Evolutionary conservation across 148 eudicot genomes (phyloP), one percentile per base, ranked within the genome.

Genomic region (Suaeda aralocaspica): DNA sequence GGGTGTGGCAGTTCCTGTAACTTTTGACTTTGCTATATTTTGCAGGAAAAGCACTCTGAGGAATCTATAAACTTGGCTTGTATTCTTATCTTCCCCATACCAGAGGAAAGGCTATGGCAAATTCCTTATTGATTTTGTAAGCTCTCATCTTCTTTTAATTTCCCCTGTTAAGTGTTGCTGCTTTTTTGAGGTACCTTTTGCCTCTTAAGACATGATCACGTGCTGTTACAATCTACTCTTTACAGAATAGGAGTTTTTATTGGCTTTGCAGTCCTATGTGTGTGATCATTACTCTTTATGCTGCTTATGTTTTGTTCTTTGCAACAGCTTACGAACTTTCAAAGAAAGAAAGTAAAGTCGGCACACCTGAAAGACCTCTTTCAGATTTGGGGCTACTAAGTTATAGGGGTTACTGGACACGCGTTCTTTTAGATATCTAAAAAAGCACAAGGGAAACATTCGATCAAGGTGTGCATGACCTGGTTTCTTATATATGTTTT

Each of bases 61-160:
- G 98, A 93, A 80, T 88, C 96, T 33, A 90, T n/a, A 74, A 93
- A 90, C 81, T 81, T 93, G 79, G 96, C 98, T 51, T 93, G 98
- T 76, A 90, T 93, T 80, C 89, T 93, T 13, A 93, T 92, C 91
- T 65, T 97, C 98, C 70, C 98, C 97, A 50, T 93, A 93, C 79
- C 96, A 93, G 80, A 85, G 98, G 80, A 93, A 90, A 84, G 96
- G 98, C 80, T 93, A 93, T 75, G n/a, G n/a, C n/a, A 91, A 93
- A 73, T 93, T 93, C 79, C 85, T 93, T 49, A 93, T 93, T 76
- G 96, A 72, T 93, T 93, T 71, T 93, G 96, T 93, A 84, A 84
- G 95, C 70, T 78, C 19, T 45, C 31, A 18, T 65, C 39, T 36
- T 53, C 53, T 44, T 63, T 5, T 42, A 15, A 29, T 53, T 24